Evolutionary conservation across 2,329 filamentous ascomycete genomes (phyloP).

Genomic region (Ambrosiella xylebori): DNA sequence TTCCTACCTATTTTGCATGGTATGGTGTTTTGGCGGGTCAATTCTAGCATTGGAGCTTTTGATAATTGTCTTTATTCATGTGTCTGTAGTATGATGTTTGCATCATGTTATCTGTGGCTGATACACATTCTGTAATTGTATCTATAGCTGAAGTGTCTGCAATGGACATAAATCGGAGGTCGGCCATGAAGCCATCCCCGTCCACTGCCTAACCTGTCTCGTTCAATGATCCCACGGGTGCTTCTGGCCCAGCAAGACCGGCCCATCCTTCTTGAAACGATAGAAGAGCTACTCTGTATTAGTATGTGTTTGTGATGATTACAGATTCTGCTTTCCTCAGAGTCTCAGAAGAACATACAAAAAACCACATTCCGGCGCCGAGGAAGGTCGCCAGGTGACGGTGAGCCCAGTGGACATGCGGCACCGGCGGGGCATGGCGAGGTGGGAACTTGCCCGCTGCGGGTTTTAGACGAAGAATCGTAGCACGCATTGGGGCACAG

Average conservation of each 20-base stretch:
- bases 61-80: neutral
- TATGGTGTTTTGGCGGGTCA: too few species aligned
- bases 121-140: neutral
- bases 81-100: neutral
- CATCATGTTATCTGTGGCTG: neutral
- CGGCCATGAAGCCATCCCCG: too few species aligned
- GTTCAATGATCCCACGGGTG: slow-evolving; percentile 88
- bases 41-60: neutral
- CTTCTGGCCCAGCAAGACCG: slow-evolving; percentile 78
- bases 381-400: slow-evolving; percentile 72
- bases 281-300: slow-evolving; percentile 60
- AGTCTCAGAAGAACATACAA: slow-evolving; percentile 39
- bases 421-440: slow-evolving; percentile 23
- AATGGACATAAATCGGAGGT: too few species aligned
- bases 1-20: too few species aligned
- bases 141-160: too few species aligned
- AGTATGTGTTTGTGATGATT: neutral
- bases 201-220: neutral
- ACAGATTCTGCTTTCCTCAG: neutral
- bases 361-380: slow-evolving; percentile 98
- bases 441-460: slow-evolving; percentile 9
- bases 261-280: slow-evolving; percentile 84
- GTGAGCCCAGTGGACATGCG: slow-evolving; percentile 48
- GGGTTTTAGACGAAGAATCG: neutral
- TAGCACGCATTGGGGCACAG: neutral